Percentiles rank a stretch among this genome's conserved stretches.
Conservation (phyloP, 139 green algal species). For the Chlamydomonas urium region DNA sequence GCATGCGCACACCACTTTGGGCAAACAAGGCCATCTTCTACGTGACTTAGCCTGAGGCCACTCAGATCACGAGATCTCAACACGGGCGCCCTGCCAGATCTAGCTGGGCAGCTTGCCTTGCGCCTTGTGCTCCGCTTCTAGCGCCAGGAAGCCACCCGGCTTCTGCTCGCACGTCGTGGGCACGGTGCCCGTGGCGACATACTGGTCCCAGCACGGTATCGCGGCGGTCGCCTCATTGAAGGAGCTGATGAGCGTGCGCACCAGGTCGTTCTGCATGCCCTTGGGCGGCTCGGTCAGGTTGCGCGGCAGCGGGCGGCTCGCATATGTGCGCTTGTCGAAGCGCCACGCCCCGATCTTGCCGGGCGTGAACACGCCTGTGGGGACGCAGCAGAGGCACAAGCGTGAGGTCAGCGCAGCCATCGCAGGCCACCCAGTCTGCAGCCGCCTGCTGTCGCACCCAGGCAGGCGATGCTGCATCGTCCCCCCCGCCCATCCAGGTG, state of each 20-base stretch:
- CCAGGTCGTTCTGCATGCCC: constrained; percentile 78
- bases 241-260: constrained; percentile 51
- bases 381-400: no score
- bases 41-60: no score
- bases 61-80: no score
- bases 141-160: background rate
- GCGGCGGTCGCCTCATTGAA: constrained; percentile 64
- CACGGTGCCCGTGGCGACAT: constrained; percentile 51
- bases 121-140: background rate
- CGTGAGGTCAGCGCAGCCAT: no score
- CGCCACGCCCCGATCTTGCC: constrained; percentile 87
- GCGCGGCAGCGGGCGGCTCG: constrained; percentile 49
- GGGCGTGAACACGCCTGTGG: constrained; percentile 59
- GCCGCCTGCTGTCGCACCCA: no score
- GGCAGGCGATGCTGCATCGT: no score
- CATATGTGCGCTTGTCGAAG: constrained; percentile 94
- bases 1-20: no score
- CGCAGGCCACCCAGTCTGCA: no score
- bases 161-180: background rate
- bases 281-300: constrained; percentile 59
- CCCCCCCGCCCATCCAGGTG: no score
- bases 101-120: background rate
- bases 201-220: constrained; percentile 76
- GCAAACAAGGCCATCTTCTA: no score
- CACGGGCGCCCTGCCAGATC: constrained; percentile 22